These are phyloP conservation scores for Cytospora mali DNA, from an alignment of 2,329 filamentous ascomycete genomes.

Conservation along the genomic window DNA sequence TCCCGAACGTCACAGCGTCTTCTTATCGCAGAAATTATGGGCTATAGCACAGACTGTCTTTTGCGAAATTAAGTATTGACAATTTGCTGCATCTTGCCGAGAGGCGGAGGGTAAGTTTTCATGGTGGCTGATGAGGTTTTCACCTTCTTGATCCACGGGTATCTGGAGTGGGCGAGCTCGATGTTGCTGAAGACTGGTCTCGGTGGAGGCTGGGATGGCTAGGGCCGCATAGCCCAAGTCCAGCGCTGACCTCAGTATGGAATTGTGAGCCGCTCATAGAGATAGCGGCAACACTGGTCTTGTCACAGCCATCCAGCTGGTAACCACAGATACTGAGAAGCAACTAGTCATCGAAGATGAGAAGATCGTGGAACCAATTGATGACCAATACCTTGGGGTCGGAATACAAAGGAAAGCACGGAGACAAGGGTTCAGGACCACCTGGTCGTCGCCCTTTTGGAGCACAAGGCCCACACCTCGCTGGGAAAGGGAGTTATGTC, in stretches of 20 bases:
- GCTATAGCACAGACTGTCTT: not conserved
- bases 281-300: not conserved
- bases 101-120: not conserved
- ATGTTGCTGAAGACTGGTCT: too few relatives aligned
- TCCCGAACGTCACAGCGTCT: not conserved
- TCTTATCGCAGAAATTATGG: not conserved
- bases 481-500: not conserved
- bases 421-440: not conserved
- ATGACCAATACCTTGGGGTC: not conserved
- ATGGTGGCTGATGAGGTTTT: not conserved
- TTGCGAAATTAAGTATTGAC: not conserved
- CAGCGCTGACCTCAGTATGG: not conserved
- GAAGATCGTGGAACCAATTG: not conserved
- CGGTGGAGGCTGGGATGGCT: not conserved
- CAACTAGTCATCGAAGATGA: not conserved
- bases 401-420: not conserved
- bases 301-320: not conserved
- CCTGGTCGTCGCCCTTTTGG: not conserved
- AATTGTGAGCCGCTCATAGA: not conserved
- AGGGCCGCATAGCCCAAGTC: not conserved
- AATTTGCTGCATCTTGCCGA: not conserved
- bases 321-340: not conserved
- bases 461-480: not conserved
- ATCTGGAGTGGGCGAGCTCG: too few relatives aligned
- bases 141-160: not conserved